Evolutionary conservation across 179 eudicot species (phyloP), one percentile per base, ranked within the genome.

Genomic region (Amaranthus tricolor): DNA sequence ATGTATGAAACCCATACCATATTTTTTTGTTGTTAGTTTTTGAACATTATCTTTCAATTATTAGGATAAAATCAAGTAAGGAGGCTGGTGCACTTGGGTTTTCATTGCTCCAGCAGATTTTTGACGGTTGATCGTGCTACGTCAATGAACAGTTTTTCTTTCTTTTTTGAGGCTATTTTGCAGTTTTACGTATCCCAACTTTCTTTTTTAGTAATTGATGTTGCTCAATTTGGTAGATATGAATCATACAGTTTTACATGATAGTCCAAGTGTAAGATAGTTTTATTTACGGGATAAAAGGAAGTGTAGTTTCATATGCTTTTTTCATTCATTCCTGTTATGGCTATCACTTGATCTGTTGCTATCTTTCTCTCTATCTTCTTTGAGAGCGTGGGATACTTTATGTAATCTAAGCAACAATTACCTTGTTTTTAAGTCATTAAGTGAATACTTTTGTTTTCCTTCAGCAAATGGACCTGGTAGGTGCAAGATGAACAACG

Each of bases 381-480:
- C 16, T 66, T 66, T 31, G n/a, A 15, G 44, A 50, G 49, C 56
- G n/a, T 43, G 63, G 61, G 71, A 17, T n/a, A 31, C 8, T 47
- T 13, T 48, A 31, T 53, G 2, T 17, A 16, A 2, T 70, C 15
- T 31, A 43, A 9, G 51, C 17, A 56, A 31, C 9, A 60, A 50
- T 51, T 40, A 24, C 60, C 43, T 44, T 50, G 14, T 24, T 72
- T 24, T 47, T 19, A 5, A 48, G 54, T 70, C 61, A 49, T 14
- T 65, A 16, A 77, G 47, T 73, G 56, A 55, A n/a, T 50, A 21
- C 8, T 72, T 43, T 74, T n/a, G 15, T 43, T 12, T 9, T 72
- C 50, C 59, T 43, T 79, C 88, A 96, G 99, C 99, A 68, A 91
- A 87, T 85, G 98, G 99, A 49, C 88, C 91, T 19, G 97, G 97